A percentile compares a stretch with the other conserved stretches of the same genome.
These are phyloP conservation scores for Ceraceosorus bombacis DNA, from an alignment of 1,284 basidiomycete genomes.

Conservation along the genomic window DNA sequence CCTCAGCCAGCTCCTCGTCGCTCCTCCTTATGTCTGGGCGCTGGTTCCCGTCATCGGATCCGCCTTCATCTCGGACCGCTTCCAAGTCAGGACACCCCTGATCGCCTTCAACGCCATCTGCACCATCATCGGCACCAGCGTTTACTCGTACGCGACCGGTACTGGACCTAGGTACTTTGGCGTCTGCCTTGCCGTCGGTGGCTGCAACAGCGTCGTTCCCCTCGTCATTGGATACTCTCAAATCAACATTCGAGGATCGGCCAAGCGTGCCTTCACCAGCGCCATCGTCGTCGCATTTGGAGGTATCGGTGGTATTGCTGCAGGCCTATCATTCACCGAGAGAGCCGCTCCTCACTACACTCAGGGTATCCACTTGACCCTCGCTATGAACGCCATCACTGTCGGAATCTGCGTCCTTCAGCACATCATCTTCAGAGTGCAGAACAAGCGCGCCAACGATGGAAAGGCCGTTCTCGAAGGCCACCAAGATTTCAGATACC, in stretches of 20 bases:
- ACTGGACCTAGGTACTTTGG: constrained; percentile 49
- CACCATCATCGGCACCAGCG: constrained; percentile 47
- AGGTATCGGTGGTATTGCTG: constrained; percentile 52
- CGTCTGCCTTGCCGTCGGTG: constrained; percentile 50
- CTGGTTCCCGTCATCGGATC: constrained; percentile 28
- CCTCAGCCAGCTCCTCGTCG: constrained; percentile 46
- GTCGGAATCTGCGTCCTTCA: constrained; percentile 23
- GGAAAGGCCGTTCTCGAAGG: constrained; percentile 5
- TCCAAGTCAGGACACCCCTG: constrained; percentile 45
- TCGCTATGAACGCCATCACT: constrained; percentile 30
- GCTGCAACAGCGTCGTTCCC: constrained; percentile 40
- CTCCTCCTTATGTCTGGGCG: constrained; percentile 50
- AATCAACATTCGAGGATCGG: constrained; percentile 50
- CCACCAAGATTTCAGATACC: not conserved
- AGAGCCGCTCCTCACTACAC: constrained; percentile 37
- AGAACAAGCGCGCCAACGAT: constrained; percentile 13
- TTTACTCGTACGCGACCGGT: constrained; percentile 42
- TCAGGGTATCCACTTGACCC: constrained; percentile 31
- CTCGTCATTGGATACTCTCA: constrained; percentile 34
- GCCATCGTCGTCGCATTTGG: constrained; percentile 50
- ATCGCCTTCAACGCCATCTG: constrained; percentile 46
- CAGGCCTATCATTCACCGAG: constrained; percentile 45
- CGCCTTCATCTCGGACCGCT: constrained; percentile 49
- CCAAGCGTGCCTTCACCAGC: constrained; percentile 48
- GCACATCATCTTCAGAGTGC: constrained; percentile 25